Percentiles rank a stretch among this genome's conserved stretches.
These are phyloP conservation scores for Pseudocercospora musae DNA, from an alignment of 2,329 filamentous ascomycete genomes.

Conservation along the genomic window DNA sequence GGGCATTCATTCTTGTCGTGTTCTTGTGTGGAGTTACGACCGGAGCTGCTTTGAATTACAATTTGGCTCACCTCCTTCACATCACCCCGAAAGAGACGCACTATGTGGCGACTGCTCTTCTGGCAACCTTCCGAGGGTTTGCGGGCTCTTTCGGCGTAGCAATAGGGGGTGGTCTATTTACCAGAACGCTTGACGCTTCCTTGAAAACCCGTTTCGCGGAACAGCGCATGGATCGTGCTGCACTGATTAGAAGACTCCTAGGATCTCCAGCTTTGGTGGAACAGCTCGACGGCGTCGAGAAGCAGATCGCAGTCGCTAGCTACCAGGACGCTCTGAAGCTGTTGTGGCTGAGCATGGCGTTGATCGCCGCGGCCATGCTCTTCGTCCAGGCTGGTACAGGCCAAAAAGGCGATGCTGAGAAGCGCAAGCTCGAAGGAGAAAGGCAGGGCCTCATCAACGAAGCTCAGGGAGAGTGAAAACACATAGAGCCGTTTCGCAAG, in stretches of 20 bases:
- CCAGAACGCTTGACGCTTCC: conserved; percentile 55
- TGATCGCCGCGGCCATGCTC: conserved; percentile 48
- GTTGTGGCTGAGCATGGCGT: conserved; percentile 53
- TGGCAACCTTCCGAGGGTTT: conserved; percentile 78
- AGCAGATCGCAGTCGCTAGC: conserved; percentile 49
- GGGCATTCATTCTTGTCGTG: conserved; percentile 57
- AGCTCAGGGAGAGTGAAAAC: background rate
- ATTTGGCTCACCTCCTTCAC: conserved; percentile 74
- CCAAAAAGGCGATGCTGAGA: conserved; percentile 39
- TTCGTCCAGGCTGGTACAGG: conserved; percentile 58
- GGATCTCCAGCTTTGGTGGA: conserved; percentile 58
- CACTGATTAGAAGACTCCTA: conserved; percentile 54
- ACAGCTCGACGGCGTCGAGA: conserved; percentile 49
- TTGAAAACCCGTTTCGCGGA: conserved; percentile 58
- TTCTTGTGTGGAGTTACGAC: conserved; percentile 70
- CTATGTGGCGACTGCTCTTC: conserved; percentile 70
- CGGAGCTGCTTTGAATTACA: conserved; percentile 75
- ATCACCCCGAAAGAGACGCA: conserved; percentile 64
- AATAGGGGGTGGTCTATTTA: conserved; percentile 74
- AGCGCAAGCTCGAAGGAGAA: conserved; percentile 4
- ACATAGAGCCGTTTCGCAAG: background rate
- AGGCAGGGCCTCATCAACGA: conserved; percentile 38
- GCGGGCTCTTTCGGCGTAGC: conserved; percentile 77
- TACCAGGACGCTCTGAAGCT: conserved; percentile 55
- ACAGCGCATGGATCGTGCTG: conserved; percentile 39